These are phyloP conservation scores for Amylostereum chailletii DNA, from an alignment of 1,284 basidiomycete genomes.

Conservation along the genomic window DNA sequence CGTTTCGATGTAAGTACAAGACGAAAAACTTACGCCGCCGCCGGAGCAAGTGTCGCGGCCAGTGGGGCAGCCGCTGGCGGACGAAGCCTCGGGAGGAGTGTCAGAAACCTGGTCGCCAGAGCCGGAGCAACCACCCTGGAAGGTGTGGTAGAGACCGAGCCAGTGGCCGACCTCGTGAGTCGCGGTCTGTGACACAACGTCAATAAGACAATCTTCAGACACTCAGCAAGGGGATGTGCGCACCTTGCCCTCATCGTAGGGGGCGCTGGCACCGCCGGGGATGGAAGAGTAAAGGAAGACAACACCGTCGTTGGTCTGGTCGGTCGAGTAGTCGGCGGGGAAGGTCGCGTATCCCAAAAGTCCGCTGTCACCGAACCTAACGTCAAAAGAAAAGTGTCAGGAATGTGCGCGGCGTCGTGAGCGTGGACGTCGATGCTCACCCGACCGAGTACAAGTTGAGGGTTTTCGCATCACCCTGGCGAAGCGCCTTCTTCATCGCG, in stretches of 20 bases:
- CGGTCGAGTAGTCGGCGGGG: constrained; percentile 29
- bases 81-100: constrained; percentile 35
- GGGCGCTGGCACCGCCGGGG: constrained; percentile 35
- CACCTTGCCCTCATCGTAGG: constrained; percentile 37
- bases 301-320: constrained; percentile 37
- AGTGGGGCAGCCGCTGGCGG: constrained; percentile 37
- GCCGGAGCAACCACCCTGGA: constrained; percentile 45
- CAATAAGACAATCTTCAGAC: not conserved
- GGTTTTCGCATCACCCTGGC: constrained; percentile 29
- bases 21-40: constrained; percentile 18
- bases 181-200: constrained; percentile 26
- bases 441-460: constrained; percentile 48
- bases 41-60: constrained; percentile 39
- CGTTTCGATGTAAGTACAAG: no score
- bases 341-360: constrained; percentile 47
- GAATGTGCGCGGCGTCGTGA: no score
- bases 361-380: constrained; percentile 20
- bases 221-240: not conserved
- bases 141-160: constrained; percentile 52
- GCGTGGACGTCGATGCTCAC: constrained; percentile 11
- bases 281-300: constrained; percentile 42
- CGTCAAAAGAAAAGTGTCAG: not conserved
- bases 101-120: constrained; percentile 42
- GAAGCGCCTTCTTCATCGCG: constrained; percentile 40
- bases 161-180: constrained; percentile 52